Base-by-base conservation (phyloP, 2,329 filamentous ascomycete species). In the Cadophora sp. region DNA sequence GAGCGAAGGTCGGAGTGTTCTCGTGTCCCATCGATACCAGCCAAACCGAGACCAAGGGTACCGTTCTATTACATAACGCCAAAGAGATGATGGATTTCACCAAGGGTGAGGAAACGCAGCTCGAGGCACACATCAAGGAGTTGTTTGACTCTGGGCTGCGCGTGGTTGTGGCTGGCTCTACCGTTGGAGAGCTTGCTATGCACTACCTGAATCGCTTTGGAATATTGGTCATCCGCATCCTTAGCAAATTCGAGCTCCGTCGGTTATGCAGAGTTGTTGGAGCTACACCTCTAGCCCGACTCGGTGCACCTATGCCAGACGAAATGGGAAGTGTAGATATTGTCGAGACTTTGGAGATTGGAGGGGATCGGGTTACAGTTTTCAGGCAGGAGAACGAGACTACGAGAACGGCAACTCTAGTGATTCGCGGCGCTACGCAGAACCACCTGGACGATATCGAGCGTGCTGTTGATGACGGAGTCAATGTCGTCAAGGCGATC, bases 51-150 rank as follows among this genome's bases (percentile, higher is more conserved):
- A 99, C 96, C 77, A 99, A 99, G 87, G 97, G 97, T 61, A 99
- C 96, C 12, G 96, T 99, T 55, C 87, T 99, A 63, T 83, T 99
- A 76, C 93, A 99, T 83, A 99, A 97, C 79, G 95, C 95, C 68
- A 92, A 98, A 85, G 96, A 99, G 83, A 98, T 99, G 93, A 87
- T 98, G 79, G 92, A 98, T 79, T 99, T 98, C 83, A 97, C 93
- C 76, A 97, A 94, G 84, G 97, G 96, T 71, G 96, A 99, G 83
- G 96, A 99, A 83, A 83, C 85, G 65, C 95, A 97, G 80, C 89
- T 99, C 61, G 96, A 99, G 84, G 86, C 90, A 56, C 86, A 91
- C 62, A 92, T 99, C 84, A 98, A 98, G 86, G 94, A 97, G 81
- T 88, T 99, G 26, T 90, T 97, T 80, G 96, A 99, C 79, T 95